Conservation (phyloP, 305 asterid species). For the Andrographis paniculata region DNA sequence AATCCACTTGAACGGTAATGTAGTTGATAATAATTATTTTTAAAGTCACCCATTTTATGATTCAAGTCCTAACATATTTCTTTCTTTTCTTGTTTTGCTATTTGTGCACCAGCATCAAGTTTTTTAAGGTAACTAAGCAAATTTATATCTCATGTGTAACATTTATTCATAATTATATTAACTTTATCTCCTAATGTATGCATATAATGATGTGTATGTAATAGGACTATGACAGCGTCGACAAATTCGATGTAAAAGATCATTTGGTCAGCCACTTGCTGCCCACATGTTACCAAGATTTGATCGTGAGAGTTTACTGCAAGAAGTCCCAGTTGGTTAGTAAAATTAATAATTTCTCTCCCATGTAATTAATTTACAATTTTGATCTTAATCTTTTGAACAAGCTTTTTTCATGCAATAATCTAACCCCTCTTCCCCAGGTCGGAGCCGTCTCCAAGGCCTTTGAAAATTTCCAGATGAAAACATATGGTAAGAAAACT, state of each 20-base stretch:
- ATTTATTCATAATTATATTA: no score
- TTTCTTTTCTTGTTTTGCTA: conserved; percentile 21
- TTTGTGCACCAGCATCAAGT: conserved; percentile 47
- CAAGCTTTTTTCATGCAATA: no score
- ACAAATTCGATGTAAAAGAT: conserved; percentile 36
- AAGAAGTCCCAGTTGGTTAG: conserved; percentile 65
- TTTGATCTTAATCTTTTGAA: no score
- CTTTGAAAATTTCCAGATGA: conserved; percentile 69
- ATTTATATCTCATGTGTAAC: no score
- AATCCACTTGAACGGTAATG: conserved; percentile 77
- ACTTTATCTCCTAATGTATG: no score
- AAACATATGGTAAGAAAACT: conserved; percentile 60
- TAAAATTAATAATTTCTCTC: not conserved
- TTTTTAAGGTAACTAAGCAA: conserved; percentile 92
- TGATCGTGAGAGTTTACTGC: conserved; percentile 81
- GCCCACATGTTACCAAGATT: conserved; percentile 73
- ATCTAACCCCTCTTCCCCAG: conserved; percentile 18
- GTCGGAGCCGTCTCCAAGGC: conserved; percentile 76
- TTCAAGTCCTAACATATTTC: conserved; percentile 11
- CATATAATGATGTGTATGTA: no score
- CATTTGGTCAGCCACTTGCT: conserved; percentile 71
- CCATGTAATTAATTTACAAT: no score
- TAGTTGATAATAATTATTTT: not conserved
- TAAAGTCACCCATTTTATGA: not conserved
- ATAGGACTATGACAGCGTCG: conserved; percentile 63